phyloP scores from a whole-genome alignment of 768 basidiomycete genomes.

The Hemileccinum rubropunctum region DNA sequence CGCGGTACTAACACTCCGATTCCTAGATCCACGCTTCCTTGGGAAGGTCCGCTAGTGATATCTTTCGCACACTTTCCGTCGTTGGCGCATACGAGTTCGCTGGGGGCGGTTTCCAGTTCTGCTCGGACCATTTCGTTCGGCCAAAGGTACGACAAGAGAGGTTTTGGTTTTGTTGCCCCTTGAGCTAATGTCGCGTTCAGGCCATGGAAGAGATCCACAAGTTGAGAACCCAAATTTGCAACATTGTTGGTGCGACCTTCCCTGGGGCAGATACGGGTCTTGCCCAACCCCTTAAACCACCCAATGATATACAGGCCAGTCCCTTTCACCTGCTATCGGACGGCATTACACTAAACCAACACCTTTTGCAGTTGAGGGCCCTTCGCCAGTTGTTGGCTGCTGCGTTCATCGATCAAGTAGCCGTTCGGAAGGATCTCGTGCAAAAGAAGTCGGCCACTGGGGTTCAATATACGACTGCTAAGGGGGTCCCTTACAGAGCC shows the following conservation, averaged over 20 bases:
- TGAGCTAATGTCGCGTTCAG: constrained; percentile 38
- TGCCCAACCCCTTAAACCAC: constrained; percentile 66
- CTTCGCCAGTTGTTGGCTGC: constrained; percentile 85
- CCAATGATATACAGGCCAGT: constrained; percentile 71
- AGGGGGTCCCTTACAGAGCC: constrained; percentile 80
- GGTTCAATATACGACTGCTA: constrained; percentile 67
- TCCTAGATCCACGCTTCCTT: constrained; percentile 72
- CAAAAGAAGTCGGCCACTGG: constrained; percentile 57
- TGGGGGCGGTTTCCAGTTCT: constrained; percentile 77
- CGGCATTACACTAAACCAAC: neutral
- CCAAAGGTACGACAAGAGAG: constrained; percentile 61
- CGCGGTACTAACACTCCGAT: neutral
- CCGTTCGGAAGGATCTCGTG: constrained; percentile 82
- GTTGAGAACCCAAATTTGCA: constrained; percentile 82
- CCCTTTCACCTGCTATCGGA: neutral
- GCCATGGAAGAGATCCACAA: constrained; percentile 99
- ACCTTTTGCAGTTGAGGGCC: constrained; percentile 71
- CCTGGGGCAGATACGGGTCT: constrained; percentile 60
- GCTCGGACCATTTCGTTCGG: constrained; percentile 84
- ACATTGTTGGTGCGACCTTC: constrained; percentile 80
- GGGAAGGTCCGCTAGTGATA: constrained; percentile 78
- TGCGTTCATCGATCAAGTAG: constrained; percentile 94
- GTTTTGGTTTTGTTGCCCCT: neutral
- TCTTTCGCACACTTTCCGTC: constrained; percentile 88
- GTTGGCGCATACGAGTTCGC: constrained; percentile 96